Evolutionary conservation across 1,284 basidiomycete species (phyloP).

Genomic region (Coriolopsis trogii): DNA sequence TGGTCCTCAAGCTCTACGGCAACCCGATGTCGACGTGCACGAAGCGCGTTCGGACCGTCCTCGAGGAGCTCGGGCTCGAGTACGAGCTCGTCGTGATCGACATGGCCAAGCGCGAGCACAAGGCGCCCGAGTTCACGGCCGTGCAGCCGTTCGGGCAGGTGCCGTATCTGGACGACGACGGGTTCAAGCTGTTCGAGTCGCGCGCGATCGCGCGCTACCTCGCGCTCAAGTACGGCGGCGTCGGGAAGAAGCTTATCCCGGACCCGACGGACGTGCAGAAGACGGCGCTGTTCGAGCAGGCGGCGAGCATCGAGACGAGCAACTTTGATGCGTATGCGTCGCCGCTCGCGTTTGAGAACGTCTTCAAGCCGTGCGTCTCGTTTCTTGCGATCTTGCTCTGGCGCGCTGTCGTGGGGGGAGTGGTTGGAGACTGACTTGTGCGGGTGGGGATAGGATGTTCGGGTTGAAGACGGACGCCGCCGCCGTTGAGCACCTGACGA

Average conservation of each 20-base stretch:
- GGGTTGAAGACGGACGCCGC: conserved; percentile 16
- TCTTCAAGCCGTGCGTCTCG: conserved; percentile 46
- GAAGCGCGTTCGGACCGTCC: conserved; percentile 47
- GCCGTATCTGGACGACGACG: conserved; percentile 60
- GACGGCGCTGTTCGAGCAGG: conserved; percentile 57
- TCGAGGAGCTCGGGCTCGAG: conserved; percentile 53
- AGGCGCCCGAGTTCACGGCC: conserved; percentile 43
- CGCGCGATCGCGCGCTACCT: conserved; percentile 57
- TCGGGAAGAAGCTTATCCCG: conserved; percentile 39
- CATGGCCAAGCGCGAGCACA: conserved; percentile 52
- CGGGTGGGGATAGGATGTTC: background rate
- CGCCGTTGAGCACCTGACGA: conserved; percentile 11
- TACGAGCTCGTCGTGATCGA: conserved; percentile 51
- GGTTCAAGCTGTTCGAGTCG: conserved; percentile 50
- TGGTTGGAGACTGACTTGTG: background rate
- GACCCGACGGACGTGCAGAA: conserved; percentile 35
- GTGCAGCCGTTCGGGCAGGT: conserved; percentile 70
- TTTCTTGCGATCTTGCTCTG: too few relatives aligned
- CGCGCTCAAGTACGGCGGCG: conserved; percentile 44
- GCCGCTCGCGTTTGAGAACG: conserved; percentile 44
- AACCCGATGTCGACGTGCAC: conserved; percentile 45
- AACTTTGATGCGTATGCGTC: conserved; percentile 53
- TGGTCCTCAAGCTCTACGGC: conserved; percentile 58
- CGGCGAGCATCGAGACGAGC: conserved; percentile 50
- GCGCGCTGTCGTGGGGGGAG: too few relatives aligned